A percentile compares a stretch with the other conserved stretches of the same genome.
These are phyloP conservation scores for Russula dissimulans DNA, from an alignment of 768 basidiomycete genomes.

Conservation along the genomic window DNA sequence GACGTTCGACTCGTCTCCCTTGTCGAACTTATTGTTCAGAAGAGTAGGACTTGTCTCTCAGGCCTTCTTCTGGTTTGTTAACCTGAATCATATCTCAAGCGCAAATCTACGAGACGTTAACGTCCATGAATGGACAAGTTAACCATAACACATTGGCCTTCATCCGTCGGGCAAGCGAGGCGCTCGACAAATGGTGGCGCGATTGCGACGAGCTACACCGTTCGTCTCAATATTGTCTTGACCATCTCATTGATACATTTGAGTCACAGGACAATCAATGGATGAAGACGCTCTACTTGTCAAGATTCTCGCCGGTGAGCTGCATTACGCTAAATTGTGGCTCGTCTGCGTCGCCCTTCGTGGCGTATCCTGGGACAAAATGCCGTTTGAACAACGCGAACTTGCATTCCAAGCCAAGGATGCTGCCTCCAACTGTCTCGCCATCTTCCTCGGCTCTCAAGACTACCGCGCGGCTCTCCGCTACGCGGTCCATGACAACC, in stretches of 20 bases:
- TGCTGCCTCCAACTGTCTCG: constrained; percentile 76
- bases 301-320: constrained; percentile 79
- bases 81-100: constrained; percentile 36
- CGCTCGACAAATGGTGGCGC: constrained; percentile 84
- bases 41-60: constrained; percentile 45
- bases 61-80: background rate
- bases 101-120: constrained; percentile 87
- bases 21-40: constrained; percentile 85
- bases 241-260: constrained; percentile 5
- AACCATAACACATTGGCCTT: constrained; percentile 79
- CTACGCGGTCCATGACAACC: constrained; percentile 88
- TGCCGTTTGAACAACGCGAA: constrained; percentile 91
- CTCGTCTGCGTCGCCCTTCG: constrained; percentile 86
- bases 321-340: constrained; percentile 93
- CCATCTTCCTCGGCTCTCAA: constrained; percentile 72
- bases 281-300: constrained; percentile 79
- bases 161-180: constrained; percentile 76
- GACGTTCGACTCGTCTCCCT: constrained; percentile 82
- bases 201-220: constrained; percentile 84
- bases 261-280: constrained; percentile 54
- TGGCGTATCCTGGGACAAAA: constrained; percentile 92
- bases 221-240: constrained; percentile 27
- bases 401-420: constrained; percentile 94
- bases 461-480: constrained; percentile 82
- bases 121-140: constrained; percentile 78